A percentile compares a stretch with the other conserved stretches of the same genome.
phyloP scores from a whole-genome alignment of 192 early-diverging fungal genomes.

The Chytriomyces sp. region DNA sequence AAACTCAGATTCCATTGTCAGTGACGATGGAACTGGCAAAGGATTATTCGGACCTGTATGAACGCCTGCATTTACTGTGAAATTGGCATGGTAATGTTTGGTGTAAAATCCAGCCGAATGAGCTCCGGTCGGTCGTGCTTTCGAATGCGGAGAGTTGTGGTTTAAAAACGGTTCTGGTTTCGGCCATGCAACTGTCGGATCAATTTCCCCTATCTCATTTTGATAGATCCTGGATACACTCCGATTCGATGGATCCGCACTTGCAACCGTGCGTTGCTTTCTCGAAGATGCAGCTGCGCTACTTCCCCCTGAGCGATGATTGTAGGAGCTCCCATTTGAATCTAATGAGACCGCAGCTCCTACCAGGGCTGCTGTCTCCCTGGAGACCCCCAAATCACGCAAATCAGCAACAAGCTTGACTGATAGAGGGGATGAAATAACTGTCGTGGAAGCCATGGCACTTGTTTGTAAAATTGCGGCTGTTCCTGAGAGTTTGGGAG shows the following conservation, averaged over 20 bases:
- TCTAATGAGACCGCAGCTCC: conserved; percentile 6
- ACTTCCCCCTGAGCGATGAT: not conserved
- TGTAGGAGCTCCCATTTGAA: not conserved
- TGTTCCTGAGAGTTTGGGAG: not conserved
- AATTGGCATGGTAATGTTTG: conserved; percentile 30
- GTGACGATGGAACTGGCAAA: not conserved
- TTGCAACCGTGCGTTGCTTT: not conserved
- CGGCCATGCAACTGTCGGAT: conserved; percentile 22
- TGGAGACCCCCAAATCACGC: conserved; percentile 12
- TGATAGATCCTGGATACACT: not conserved
- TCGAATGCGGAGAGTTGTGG: conserved; percentile 1
- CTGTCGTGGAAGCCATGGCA: not conserved
- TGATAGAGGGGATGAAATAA: conserved; percentile 28
- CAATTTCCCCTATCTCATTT: not conserved
- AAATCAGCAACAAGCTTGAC: conserved; percentile 15
- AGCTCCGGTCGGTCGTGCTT: conserved; percentile 41
- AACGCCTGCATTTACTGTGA: conserved; percentile 2
- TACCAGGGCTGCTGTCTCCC: not conserved
- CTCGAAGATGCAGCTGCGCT: not conserved
- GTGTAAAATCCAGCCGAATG: conserved; percentile 48
- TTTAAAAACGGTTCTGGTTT: conserved; percentile 9
- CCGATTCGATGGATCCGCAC: not conserved
- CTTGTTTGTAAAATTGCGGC: not conserved
- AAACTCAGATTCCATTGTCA: conserved; percentile 13
- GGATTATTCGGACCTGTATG: conserved; percentile 17